phyloP scores from a whole-genome alignment of 106 monocot genomes.

The Dioscorea alata region DNA sequence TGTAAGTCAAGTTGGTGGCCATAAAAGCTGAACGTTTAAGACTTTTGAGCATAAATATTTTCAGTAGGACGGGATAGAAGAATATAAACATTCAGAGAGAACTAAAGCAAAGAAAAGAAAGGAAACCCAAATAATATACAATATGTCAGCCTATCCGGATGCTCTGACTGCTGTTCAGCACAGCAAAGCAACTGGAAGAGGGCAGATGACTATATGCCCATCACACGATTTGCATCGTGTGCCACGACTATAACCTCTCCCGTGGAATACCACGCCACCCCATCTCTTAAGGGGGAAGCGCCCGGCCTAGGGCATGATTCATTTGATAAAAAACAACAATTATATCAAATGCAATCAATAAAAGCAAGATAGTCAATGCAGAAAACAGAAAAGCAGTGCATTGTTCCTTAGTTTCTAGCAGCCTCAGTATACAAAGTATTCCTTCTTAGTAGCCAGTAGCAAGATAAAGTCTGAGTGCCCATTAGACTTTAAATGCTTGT shows the following conservation, averaged over 20 bases:
- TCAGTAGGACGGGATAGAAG: no score
- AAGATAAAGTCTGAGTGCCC: no score
- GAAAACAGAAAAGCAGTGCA: neutral
- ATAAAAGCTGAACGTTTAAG: no score
- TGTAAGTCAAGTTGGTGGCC: no score
- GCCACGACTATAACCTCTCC: conserved; percentile 52
- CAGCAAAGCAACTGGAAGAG: conserved; percentile 26
- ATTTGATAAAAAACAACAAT: neutral
- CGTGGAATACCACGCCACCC: conserved; percentile 56
- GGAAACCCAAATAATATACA: no score
- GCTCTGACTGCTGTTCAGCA: conserved; percentile 15
- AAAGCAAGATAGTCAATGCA: neutral
- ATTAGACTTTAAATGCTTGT: no score
- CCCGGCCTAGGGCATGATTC: conserved; percentile 38
- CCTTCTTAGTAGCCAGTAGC: no score
- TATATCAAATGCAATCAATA: neutral
- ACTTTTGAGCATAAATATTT: no score
- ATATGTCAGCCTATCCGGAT: conserved; percentile 20
- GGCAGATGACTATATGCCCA: conserved; percentile 39
- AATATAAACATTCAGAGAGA: no score
- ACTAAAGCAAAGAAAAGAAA: no score
- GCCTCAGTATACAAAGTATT: no score
- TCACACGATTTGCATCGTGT: conserved; percentile 34
- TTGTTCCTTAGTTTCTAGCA: neutral
- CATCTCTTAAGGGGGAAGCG: conserved; percentile 38